Conservation (phyloP, 1,284 basidiomycete species). For the Afroboletus lepidellus region DNA sequence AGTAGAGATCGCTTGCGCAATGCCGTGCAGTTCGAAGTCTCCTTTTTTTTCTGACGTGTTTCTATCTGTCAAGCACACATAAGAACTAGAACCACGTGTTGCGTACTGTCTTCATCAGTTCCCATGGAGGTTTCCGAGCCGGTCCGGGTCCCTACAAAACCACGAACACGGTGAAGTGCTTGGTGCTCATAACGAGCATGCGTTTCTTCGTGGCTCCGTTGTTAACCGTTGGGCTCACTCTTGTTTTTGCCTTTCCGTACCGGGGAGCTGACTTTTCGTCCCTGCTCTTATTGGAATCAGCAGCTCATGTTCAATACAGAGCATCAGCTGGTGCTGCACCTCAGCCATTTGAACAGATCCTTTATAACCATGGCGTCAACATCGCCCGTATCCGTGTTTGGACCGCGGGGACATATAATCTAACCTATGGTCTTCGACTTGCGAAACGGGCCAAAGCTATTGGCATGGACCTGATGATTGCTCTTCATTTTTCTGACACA, state of each 20-base stretch:
- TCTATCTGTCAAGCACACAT: no score
- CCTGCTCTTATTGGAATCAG: constrained; percentile 14
- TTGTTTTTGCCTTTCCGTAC: constrained; percentile 13
- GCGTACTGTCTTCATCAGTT: no score
- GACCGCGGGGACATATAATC: constrained; percentile 13
- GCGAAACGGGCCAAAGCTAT: constrained; percentile 10
- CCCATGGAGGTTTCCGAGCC: no score
- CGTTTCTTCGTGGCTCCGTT: not conserved
- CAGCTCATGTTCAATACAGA: not conserved
- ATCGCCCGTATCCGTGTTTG: constrained; percentile 17
- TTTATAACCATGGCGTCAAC: constrained; percentile 12
- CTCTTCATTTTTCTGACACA: constrained; percentile 16
- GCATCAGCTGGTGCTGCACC: not conserved
- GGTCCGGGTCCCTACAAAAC: no score
- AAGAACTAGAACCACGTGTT: no score
- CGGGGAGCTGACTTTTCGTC: constrained; percentile 21
- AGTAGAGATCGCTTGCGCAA: no score
- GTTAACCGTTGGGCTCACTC: not conserved
- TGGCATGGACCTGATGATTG: constrained; percentile 18
- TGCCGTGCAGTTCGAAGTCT: no score
- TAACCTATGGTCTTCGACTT: constrained; percentile 15
- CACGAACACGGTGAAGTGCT: no score
- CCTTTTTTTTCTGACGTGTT: no score
- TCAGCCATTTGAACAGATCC: constrained; percentile 13
- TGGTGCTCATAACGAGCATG: no score